phyloP scores from a whole-genome alignment of 2,329 filamentous ascomycete species.

The Talaromyces verruculosus region DNA sequence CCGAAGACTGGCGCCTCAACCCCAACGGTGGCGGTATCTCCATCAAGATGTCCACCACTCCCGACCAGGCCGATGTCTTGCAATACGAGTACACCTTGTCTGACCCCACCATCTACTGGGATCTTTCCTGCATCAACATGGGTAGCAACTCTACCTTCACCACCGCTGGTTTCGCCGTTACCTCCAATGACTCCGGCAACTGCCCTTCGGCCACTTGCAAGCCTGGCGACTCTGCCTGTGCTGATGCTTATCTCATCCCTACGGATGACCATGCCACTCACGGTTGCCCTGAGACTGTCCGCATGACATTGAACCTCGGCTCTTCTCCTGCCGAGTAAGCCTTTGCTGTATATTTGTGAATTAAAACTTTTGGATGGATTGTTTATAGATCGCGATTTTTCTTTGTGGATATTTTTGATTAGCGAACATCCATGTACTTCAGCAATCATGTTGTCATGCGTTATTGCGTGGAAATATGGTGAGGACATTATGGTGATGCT shows the following conservation, averaged over 20 bases:
- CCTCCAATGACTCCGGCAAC: constrained; percentile 27
- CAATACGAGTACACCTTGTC: constrained; percentile 45
- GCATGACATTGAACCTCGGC: constrained; percentile 38
- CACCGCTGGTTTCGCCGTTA: constrained; percentile 38
- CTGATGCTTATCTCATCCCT: constrained; percentile 43
- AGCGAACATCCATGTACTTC: constrained; percentile 9
- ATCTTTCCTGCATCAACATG: constrained; percentile 43
- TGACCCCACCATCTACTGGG: constrained; percentile 39
- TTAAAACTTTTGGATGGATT: not conserved
- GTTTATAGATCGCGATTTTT: not conserved
- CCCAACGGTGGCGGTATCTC: constrained; percentile 43
- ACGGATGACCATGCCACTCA: constrained; percentile 45
- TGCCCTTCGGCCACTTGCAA: constrained; percentile 40
- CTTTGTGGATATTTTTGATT: not conserved
- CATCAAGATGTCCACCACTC: constrained; percentile 42
- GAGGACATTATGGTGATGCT: constrained; percentile 1
- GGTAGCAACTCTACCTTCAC: constrained; percentile 34
- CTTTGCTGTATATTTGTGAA: not conserved
- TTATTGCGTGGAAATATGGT: not conserved
- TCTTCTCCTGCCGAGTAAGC: constrained; percentile 19
- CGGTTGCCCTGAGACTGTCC: constrained; percentile 40
- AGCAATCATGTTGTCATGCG: constrained; percentile 5
- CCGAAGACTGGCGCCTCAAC: constrained; percentile 37
- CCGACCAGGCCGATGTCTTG: constrained; percentile 37
- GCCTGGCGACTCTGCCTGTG: constrained; percentile 38